Evolutionary conservation across 352 stramenopile genomes (phyloP).

Genomic region (Pythium myriotylum): DNA sequence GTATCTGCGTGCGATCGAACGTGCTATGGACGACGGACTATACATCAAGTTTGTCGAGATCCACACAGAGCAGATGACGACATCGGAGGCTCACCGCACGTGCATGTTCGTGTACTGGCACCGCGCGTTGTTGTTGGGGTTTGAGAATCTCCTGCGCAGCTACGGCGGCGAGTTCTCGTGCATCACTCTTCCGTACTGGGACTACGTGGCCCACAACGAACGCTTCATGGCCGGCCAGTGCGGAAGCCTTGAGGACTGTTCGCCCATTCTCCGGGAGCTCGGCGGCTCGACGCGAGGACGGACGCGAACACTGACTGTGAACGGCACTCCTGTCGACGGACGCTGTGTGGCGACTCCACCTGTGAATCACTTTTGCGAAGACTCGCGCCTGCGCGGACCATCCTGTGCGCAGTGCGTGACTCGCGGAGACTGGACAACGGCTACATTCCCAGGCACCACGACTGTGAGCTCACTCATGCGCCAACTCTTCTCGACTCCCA

Average conservation of each 20-base stretch:
- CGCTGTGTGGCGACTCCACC: constrained; percentile 53
- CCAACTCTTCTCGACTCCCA: constrained; percentile 69
- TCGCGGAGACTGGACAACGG: constrained; percentile 58
- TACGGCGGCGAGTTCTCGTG: constrained; percentile 83
- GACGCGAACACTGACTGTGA: constrained; percentile 54
- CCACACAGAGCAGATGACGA: constrained; percentile 86
- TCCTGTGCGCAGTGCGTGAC: constrained; percentile 69
- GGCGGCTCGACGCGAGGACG: constrained; percentile 53
- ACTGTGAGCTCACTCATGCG: constrained; percentile 75
- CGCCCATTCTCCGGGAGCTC: constrained; percentile 68
- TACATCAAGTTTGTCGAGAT: constrained; percentile 90
- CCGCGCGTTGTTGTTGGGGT: constrained; percentile 73
- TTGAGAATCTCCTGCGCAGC: constrained; percentile 85
- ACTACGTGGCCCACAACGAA: constrained; percentile 85
- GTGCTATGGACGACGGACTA: constrained; percentile 76
- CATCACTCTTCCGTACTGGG: constrained; percentile 87
- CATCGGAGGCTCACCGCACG: constrained; percentile 76
- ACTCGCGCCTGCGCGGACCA: constrained; percentile 37
- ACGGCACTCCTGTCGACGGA: constrained; percentile 62
- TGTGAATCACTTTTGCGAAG: constrained; percentile 80
- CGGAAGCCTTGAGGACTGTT: constrained; percentile 73
- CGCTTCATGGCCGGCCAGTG: constrained; percentile 64
- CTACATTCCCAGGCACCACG: constrained; percentile 64
- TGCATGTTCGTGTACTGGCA: constrained; percentile 92
- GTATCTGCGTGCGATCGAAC: constrained; percentile 75